Base-by-base conservation (phyloP, 176 grass and related monocot genomes). In the Eleusine indica region DNA sequence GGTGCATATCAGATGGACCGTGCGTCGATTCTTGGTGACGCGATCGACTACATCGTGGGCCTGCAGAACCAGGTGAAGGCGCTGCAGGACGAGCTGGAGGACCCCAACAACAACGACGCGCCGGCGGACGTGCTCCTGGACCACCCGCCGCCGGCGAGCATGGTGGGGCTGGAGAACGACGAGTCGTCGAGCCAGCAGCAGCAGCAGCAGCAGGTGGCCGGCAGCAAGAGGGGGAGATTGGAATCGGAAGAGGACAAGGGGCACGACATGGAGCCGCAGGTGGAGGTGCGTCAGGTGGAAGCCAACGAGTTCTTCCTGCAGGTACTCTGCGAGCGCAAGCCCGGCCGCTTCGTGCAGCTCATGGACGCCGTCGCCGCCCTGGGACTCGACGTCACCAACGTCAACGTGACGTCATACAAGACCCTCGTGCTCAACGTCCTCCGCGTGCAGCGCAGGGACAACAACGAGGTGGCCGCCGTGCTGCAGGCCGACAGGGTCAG, bases 221-320 rank as follows among this genome's bases (percentile, higher is more conserved):
- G 77, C 69, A 35, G 69, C 11, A 94, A 82, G 85, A 80, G 63
- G 49, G 25, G 25, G 25, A 25, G 25, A 25, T 25, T 25, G 25
- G 25, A 25, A 25, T 25, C 25, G 25, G 25, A 25, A 25, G 70
- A 82, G 53, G 53, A 69, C 42, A 68, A 77, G 79, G 83, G 75
- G 14, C 78, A 79, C 80, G 87, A 86, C 60, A 86, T 81, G 80
- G 80, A 98, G 91, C 96, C 93, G 25, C 96, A 94, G 77, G 89
- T 98, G 84, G 96, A 95, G 82, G 96, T 94, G 70, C 94, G 86
- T 58, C 89, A 89, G 80, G 76, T 90, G 76, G 83, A 92, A 52
- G 91, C 87, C 10, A 96, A 98, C 56, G 96, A 98, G 80, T 89
- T 90, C 85, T 98, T 98, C 83, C 73, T 98, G n/a, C 86, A 95